phyloP scores from a whole-genome alignment of 768 basidiomycete genomes.

The Leucosporidium scottii region DNA sequence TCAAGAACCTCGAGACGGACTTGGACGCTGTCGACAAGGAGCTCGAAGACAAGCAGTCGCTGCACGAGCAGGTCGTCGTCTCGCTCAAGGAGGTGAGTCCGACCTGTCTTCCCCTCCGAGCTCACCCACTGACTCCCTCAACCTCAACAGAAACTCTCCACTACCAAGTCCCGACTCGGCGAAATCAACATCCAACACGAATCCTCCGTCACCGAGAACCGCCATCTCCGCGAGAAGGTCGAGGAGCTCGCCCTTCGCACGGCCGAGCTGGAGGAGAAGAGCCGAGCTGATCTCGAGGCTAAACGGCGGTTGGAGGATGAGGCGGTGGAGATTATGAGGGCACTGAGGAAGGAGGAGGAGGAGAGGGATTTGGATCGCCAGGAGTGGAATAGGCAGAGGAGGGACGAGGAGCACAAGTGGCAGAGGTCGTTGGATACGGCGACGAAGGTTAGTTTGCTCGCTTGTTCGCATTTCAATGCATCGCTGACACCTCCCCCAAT shows the following conservation, averaged over 20 bases:
- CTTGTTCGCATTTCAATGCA: neutral
- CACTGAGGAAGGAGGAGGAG: constrained; percentile 50
- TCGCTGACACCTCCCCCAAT: neutral
- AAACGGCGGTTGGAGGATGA: constrained; percentile 45
- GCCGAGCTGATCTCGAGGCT: constrained; percentile 57
- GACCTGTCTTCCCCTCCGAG: neutral
- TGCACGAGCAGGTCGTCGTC: constrained; percentile 64
- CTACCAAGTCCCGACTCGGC: constrained; percentile 59
- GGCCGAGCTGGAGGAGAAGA: constrained; percentile 60
- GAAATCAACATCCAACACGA: constrained; percentile 62
- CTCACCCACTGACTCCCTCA: neutral
- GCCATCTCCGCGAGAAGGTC: constrained; percentile 62
- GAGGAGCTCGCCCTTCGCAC: constrained; percentile 59
- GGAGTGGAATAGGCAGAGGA: constrained; percentile 40
- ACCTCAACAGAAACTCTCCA: constrained; percentile 57
- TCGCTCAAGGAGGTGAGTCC: constrained; percentile 71
- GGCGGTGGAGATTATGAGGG: constrained; percentile 45
- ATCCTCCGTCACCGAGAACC: constrained; percentile 53
- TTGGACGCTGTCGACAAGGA: constrained; percentile 43
- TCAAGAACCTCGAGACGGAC: constrained; percentile 53
- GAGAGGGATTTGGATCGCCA: constrained; percentile 63
- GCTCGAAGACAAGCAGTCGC: constrained; percentile 52
- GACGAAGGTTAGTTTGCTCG: constrained; percentile 35
- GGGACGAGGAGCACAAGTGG: constrained; percentile 32
- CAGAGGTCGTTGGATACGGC: constrained; percentile 32